Base-by-base conservation (phyloP, 2,329 filamentous ascomycete genomes). In the Colletotrichum sansevieriae region DNA sequence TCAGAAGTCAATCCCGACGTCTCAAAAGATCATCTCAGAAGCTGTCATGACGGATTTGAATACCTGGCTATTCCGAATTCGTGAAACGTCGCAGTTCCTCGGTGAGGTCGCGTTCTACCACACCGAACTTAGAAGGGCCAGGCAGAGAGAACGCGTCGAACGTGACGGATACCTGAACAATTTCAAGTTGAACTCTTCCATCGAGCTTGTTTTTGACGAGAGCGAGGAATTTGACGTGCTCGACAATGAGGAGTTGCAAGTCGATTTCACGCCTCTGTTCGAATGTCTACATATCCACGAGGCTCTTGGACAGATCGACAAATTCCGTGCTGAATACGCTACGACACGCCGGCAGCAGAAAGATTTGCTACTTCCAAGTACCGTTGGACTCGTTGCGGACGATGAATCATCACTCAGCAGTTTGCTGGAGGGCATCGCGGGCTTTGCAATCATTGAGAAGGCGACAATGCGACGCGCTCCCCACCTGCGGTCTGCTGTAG, bases 21-120 rank as follows among this genome's bases (percentile, higher is more conserved):
- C 94, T 1, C 94, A 97, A 75, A 94, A 93, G 75, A 90, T 93
- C 58, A 98, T 99, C 65, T 95, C 95, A 4, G 95, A 98, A 80
- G 94, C 95, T 13, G 96, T 99, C 73, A 98, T 98, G 94, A 92
- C 89, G 2, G 96, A 99, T 79, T 82, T 99, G 63, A 98, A 98
- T 76, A 98, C 94, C 0, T 99, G 96, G 96, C 85, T 99, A 10
- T 99, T 92, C 76, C 91, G 93, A 22, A 97, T 99, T 71, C 90
- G 96, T 74, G 96, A 99, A 79, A 97, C 94, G 18, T 98, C 96
- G 1, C 95, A 98, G 74, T 98, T 97, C 71, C 83, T 99, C 8
- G 96, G 96, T 4, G 96, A 99, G 78, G 93, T 99, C 7, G 95
- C 96, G 4, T 97, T 99, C 77, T 98, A 97, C 76, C 94, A 98